Base-by-base conservation (phyloP, 1,284 basidiomycete genomes). In the Puccinia novopanici region DNA sequence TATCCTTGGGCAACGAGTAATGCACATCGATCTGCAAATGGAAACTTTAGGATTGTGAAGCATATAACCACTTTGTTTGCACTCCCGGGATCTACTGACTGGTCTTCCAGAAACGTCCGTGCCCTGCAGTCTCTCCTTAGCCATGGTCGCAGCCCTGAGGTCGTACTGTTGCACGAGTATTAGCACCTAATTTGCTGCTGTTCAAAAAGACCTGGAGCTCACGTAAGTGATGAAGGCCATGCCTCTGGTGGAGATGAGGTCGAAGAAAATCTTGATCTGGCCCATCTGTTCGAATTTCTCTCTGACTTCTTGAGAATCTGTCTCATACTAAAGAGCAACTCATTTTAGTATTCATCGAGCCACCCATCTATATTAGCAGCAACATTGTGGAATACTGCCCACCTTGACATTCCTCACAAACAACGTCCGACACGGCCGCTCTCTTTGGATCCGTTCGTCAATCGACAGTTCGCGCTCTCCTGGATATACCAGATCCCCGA, bases 151-250 rank as follows among this genome's bases (percentile, higher is more conserved):
- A 61, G 93, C 92, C 81, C 96, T 90, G 24, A 96, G 87, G 86
- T 98, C 96, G 85, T 88, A 98, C 94, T 97, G 84, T 27, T 22
- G 1, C 30, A 40, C 48, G 61, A 61, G 10, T 52, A 65, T 37
- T 37, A 55, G 73, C 34, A 52, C 8, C 22, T 13, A n/a, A n/a
- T n/a, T 34, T 15, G 0, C 10, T 12, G 6, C 12, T 12, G 24
- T 34, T 30, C 65, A 72, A 34, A 9, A 19, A 42, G 40, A 70
- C 8, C 3, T 27, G 42, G 50, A 17, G 89, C 94, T 89, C 87
- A 97, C 95, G 85, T 93, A 99, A 75, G 95, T 98, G 76, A 98
- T 92, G 86, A 99, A 99, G 6, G 96, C 92, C 92, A 99, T 95
- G 24, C 96, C 96, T 81, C 96, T 90, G 48, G 93, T 95, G 71